Conservation (phyloP, 345 rosid species). For the Balakata baccata region DNA sequence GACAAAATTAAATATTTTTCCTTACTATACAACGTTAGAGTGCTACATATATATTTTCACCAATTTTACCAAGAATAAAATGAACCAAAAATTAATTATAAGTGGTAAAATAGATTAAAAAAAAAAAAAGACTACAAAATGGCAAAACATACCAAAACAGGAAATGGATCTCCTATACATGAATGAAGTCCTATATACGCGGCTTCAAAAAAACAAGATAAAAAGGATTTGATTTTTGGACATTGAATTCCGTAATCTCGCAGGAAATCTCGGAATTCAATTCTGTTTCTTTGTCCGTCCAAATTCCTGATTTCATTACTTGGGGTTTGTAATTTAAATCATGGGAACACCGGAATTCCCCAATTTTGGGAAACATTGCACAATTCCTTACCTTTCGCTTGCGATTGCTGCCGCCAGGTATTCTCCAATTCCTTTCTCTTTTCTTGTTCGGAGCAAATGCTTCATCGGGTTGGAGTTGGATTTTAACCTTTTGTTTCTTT, state of each 20-base stretch:
- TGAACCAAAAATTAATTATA: too few species aligned
- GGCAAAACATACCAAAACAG: too few species aligned
- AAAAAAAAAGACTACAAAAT: too few species aligned
- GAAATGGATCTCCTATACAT: too few species aligned
- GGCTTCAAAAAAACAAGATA: neutral
- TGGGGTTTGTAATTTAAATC: neutral
- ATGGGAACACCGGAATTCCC: constrained; percentile 99
- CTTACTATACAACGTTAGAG: too few species aligned
- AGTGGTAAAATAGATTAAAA: too few species aligned
- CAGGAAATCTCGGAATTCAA: neutral
- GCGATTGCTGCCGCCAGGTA: constrained; percentile 86
- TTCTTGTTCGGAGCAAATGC: too few species aligned
- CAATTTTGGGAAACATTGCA: constrained; percentile 92
- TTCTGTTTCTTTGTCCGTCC: neutral
- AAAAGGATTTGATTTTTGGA: neutral
- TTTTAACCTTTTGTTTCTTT: neutral
- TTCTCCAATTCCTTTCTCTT: neutral
- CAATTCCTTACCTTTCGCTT: constrained; percentile 91
- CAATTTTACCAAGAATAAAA: too few species aligned
- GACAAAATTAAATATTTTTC: too few species aligned
- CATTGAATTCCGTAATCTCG: neutral
- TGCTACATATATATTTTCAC: too few species aligned
- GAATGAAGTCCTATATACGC: neutral
- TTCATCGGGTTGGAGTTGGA: neutral
- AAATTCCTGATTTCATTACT: neutral